Conservation (phyloP, 129 eudicot species). For the Glebionis coronaria region DNA sequence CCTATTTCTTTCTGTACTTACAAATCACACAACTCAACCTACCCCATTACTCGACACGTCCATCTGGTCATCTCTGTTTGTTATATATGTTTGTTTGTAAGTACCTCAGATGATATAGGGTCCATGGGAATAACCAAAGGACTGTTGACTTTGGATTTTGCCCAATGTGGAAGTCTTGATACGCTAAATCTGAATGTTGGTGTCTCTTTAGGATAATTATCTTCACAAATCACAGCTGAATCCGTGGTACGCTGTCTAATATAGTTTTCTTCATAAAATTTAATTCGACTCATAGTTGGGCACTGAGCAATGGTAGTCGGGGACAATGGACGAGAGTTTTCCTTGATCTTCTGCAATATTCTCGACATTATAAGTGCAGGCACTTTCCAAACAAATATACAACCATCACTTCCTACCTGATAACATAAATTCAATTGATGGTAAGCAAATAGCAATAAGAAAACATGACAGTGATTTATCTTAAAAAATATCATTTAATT, state of each 20-base stretch:
- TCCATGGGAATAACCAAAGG: slow-evolving; percentile 32
- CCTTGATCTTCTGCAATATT: slow-evolving; percentile 46
- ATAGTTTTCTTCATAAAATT: slow-evolving; percentile 27
- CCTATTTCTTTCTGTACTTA: not conserved
- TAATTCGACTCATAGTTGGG: slow-evolving; percentile 23
- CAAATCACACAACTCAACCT: too few species aligned
- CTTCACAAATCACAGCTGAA: slow-evolving; percentile 27
- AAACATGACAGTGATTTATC: not conserved
- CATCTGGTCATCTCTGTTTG: not conserved
- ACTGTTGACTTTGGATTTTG: slow-evolving; percentile 49
- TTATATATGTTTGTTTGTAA: not conserved
- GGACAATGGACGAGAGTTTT: slow-evolving; percentile 31
- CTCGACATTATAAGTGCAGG: slow-evolving; percentile 45
- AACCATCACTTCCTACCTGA: slow-evolving; percentile 67
- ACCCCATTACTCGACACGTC: too few species aligned
- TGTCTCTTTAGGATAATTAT: slow-evolving; percentile 32
- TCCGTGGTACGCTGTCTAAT: slow-evolving; percentile 22
- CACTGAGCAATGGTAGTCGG: slow-evolving; percentile 30
- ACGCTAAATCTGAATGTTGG: slow-evolving; percentile 54
- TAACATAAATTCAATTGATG: slow-evolving; percentile 14
- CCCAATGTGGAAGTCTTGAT: slow-evolving; percentile 79
- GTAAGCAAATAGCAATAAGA: slow-evolving; percentile 10
- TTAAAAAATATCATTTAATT: slow-evolving; percentile 3
- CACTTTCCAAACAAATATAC: slow-evolving; percentile 69
- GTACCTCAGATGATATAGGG: slow-evolving; percentile 44